phyloP scores from a whole-genome alignment of 148 eudicot species.

The Persicaria maculosa region DNA sequence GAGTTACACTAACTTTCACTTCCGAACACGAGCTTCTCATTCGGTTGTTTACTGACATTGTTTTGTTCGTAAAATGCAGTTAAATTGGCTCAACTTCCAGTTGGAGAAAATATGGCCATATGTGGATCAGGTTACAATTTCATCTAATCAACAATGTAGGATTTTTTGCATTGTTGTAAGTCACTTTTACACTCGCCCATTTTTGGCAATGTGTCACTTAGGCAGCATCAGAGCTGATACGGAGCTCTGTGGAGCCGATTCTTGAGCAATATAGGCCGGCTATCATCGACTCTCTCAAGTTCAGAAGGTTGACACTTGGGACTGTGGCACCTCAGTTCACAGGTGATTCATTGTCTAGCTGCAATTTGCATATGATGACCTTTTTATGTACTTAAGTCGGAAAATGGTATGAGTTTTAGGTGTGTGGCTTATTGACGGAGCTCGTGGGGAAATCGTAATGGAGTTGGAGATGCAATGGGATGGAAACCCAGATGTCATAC shows the following conservation, averaged over 20 bases:
- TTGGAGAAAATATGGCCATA: slow-evolving; percentile 84
- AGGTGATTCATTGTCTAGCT: slow-evolving; percentile 31
- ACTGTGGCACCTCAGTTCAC: slow-evolving; percentile 91
- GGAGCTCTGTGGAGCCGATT: slow-evolving; percentile 68
- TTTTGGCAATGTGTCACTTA: slow-evolving; percentile 23
- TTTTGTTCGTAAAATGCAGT: slow-evolving; percentile 31
- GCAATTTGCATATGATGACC: background rate
- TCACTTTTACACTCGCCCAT: background rate
- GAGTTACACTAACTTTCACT: slow-evolving; percentile 13
- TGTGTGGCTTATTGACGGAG: slow-evolving; percentile 52
- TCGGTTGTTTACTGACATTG: background rate
- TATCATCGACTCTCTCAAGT: slow-evolving; percentile 54
- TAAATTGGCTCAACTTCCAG: slow-evolving; percentile 72
- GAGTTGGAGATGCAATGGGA: slow-evolving; percentile 92
- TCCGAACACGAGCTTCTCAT: slow-evolving; percentile 5
- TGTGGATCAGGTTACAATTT: slow-evolving; percentile 49
- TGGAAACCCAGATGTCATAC: slow-evolving; percentile 68
- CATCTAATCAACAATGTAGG: background rate
- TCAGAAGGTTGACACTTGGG: slow-evolving; percentile 77
- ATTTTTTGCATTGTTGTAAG: background rate
- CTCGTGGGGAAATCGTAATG: slow-evolving; percentile 54
- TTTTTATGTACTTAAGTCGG: background rate
- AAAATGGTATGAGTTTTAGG: slow-evolving; percentile 31
- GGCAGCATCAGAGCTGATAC: slow-evolving; percentile 84
- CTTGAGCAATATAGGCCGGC: slow-evolving; percentile 80